A percentile compares a stretch with the other conserved stretches of the same genome.
Conservation (phyloP, 2,329 filamentous ascomycete genomes). For the Zalaria obscura region DNA sequence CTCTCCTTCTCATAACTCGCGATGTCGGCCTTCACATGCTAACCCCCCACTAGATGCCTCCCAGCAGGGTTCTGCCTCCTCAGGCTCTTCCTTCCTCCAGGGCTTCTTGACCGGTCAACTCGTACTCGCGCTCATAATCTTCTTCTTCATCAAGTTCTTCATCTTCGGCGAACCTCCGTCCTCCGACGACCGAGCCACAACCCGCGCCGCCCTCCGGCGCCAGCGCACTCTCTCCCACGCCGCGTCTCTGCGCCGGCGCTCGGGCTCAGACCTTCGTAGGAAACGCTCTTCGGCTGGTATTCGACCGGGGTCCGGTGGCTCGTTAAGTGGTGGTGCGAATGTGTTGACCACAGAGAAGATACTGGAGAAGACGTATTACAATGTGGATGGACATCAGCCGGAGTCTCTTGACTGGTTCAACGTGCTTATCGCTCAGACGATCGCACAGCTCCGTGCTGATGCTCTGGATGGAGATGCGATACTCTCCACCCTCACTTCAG, state of each 20-base stretch:
- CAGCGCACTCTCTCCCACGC: constrained; percentile 59
- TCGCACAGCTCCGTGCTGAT: constrained; percentile 86
- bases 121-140: constrained; percentile 78
- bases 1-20: constrained; percentile 5
- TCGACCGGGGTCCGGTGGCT: constrained; percentile 26
- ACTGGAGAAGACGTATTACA: constrained; percentile 94
- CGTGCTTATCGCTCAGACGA: constrained; percentile 88
- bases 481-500: constrained; percentile 66
- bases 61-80: not conserved
- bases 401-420: constrained; percentile 99
- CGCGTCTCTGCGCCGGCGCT: constrained; percentile 19
- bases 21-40: constrained; percentile 2
- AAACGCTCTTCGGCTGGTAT: constrained; percentile 57
- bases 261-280: constrained; percentile 15
- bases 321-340: constrained; percentile 11
- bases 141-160: constrained; percentile 98
- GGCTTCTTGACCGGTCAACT: constrained; percentile 88
- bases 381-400: constrained; percentile 86
- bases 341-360: constrained; percentile 80
- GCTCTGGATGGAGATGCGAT: constrained; percentile 87
- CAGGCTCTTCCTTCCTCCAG: constrained; percentile 77
- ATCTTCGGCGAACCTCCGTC: constrained; percentile 92
- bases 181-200: constrained; percentile 62
- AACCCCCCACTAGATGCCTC: constrained; percentile 4
- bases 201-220: constrained; percentile 60